phyloP scores from a whole-genome alignment of 768 basidiomycete species.

The Tulasnella sp. region DNA sequence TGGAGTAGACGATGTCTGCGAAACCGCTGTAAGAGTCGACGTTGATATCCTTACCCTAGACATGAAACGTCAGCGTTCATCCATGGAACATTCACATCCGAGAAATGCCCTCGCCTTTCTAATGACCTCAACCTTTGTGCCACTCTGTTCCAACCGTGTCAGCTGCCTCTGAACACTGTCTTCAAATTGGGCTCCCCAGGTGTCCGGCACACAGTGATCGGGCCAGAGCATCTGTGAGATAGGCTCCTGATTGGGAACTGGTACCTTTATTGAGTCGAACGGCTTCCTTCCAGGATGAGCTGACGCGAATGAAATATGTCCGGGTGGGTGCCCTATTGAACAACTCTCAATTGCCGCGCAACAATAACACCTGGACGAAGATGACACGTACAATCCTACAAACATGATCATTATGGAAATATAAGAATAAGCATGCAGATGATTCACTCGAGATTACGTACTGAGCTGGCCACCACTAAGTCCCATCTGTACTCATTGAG shows the following conservation, averaged over 20 bases:
- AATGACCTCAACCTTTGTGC: constrained; percentile 19
- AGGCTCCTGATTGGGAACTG: constrained; percentile 22
- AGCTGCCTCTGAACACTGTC: constrained; percentile 40
- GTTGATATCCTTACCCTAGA: constrained; percentile 40
- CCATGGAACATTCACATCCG: not conserved
- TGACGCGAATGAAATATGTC: constrained; percentile 64
- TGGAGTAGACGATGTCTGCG: constrained; percentile 42
- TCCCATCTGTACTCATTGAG: constrained; percentile 33
- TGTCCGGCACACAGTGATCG: constrained; percentile 58
- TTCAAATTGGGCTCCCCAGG: constrained; percentile 51
- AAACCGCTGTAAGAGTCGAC: constrained; percentile 82
- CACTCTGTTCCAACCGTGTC: constrained; percentile 26
- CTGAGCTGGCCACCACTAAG: constrained; percentile 33
- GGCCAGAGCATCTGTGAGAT: constrained; percentile 64
- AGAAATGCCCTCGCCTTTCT: constrained; percentile 24
- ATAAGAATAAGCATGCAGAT: not conserved
- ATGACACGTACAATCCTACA: constrained; percentile 28
- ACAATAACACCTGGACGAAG: not conserved
- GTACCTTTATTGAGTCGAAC: constrained; percentile 32
- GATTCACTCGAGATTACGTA: constrained; percentile 18
- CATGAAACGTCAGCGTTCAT: not conserved
- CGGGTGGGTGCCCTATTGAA: constrained; percentile 29
- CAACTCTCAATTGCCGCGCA: not conserved
- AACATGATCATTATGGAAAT: not conserved
- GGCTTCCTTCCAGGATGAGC: constrained; percentile 33